phyloP scores from a whole-genome alignment of 1,284 basidiomycete species.

The Melanopsichium pennsylvanicum region DNA sequence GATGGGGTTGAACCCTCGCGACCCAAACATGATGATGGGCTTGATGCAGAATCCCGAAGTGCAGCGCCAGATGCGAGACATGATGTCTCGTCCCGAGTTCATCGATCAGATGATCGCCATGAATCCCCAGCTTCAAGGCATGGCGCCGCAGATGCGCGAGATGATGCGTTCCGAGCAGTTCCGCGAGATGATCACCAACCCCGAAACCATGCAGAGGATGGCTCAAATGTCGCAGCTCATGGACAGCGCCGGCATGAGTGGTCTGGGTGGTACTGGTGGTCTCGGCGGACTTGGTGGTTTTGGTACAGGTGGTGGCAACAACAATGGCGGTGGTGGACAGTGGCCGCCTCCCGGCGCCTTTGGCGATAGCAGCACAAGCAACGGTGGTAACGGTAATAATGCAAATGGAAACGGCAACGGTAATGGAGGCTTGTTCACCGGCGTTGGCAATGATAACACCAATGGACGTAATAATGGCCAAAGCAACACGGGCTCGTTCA shows the following conservation, averaged over 20 bases:
- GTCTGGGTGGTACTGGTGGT: constrained; percentile 29
- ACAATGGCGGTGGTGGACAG: constrained; percentile 19
- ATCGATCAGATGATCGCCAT: constrained; percentile 62
- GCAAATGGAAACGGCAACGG: not conserved
- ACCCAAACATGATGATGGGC: constrained; percentile 63
- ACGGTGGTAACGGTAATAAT: constrained; percentile 2
- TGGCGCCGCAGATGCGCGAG: constrained; percentile 60
- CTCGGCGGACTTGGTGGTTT: constrained; percentile 23
- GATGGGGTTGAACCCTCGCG: constrained; percentile 61
- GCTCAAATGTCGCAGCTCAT: constrained; percentile 53
- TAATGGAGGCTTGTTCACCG: not conserved
- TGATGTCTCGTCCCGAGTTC: constrained; percentile 60
- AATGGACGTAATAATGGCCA: constrained; percentile 10
- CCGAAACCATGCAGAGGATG: constrained; percentile 60
- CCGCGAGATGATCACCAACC: constrained; percentile 61
- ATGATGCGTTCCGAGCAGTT: constrained; percentile 62
- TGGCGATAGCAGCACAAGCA: constrained; percentile 11
- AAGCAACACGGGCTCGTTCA: constrained; percentile 15
- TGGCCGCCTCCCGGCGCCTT: constrained; percentile 58
- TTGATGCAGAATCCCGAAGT: constrained; percentile 62
- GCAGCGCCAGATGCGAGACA: constrained; percentile 59
- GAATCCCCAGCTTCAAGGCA: constrained; percentile 58
- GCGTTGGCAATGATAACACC: constrained; percentile 1
- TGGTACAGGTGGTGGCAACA: constrained; percentile 12
- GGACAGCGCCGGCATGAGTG: constrained; percentile 43